Percentiles rank a stretch among this genome's conserved stretches.
These are phyloP conservation scores for Aphanocladium album DNA, from an alignment of 2,329 filamentous ascomycete genomes.

Conservation along the genomic window DNA sequence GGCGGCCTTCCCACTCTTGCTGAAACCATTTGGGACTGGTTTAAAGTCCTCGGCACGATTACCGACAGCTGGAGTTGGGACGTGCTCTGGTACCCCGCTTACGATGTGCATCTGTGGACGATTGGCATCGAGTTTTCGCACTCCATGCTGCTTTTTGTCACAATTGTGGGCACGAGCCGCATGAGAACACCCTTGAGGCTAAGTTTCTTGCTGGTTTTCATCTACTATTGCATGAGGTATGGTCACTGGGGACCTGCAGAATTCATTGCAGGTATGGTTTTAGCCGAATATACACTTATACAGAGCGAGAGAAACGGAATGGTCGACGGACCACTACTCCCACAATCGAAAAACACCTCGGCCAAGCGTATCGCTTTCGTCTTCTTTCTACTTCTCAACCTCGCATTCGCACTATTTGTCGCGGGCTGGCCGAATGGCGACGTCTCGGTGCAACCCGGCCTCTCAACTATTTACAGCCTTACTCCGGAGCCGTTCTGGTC, in stretches of 20 bases:
- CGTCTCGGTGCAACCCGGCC: conserved; percentile 28
- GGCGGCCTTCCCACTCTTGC: conserved; percentile 24
- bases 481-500: conserved; percentile 30
- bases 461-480: conserved; percentile 26
- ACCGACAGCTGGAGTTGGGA: conserved; percentile 20
- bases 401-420: conserved; percentile 30
- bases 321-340: conserved; percentile 8
- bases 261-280: conserved; percentile 41
- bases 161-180: conserved; percentile 35
- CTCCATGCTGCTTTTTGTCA: conserved; percentile 44
- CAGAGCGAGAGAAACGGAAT: conserved; percentile 22
- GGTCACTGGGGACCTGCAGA: conserved; percentile 40
- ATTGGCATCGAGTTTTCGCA: conserved; percentile 48
- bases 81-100: conserved; percentile 18
- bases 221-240: conserved; percentile 27
- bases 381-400: conserved; percentile 19
- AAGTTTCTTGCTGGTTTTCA: conserved; percentile 28
- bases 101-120: conserved; percentile 51
- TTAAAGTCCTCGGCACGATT: conserved; percentile 18
- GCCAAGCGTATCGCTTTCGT: conserved; percentile 19
- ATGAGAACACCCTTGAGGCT: conserved; percentile 31
- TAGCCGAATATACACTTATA: conserved; percentile 40
- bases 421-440: conserved; percentile 36
- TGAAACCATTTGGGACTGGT: conserved; percentile 35
- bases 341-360: background rate